These are phyloP conservation scores for Fragaria iinumae DNA, from an alignment of 306 rosid species.

Conservation along the genomic window DNA sequence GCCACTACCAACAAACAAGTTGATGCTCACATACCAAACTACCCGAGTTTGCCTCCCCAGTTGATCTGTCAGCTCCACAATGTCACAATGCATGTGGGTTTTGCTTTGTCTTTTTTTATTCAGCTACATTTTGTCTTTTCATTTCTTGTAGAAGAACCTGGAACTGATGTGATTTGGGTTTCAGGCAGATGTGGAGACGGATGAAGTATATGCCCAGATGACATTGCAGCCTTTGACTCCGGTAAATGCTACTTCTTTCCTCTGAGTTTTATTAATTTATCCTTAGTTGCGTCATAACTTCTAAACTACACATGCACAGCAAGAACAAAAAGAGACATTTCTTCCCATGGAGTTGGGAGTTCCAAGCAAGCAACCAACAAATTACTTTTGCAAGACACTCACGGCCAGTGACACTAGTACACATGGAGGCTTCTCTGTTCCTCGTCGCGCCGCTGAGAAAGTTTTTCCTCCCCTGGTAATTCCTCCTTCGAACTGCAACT, in stretches of 20 bases:
- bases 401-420: constrained; percentile 91
- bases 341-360: constrained; percentile 84
- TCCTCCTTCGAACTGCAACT: background rate
- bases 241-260: constrained; percentile 37
- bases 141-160: background rate
- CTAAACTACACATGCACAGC: constrained; percentile 32
- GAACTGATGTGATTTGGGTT: constrained; percentile 30
- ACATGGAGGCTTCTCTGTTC: constrained; percentile 92
- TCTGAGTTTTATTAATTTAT: background rate
- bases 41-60: constrained; percentile 81
- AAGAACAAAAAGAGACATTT: constrained; percentile 93
- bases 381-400: constrained; percentile 87
- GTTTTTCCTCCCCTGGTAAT: constrained; percentile 81
- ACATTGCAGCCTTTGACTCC: constrained; percentile 83
- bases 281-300: background rate
- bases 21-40: constrained; percentile 80
- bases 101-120: constrained; percentile 2
- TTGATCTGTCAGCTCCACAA: constrained; percentile 83
- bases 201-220: constrained; percentile 96
- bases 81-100: constrained; percentile 81
- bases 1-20: constrained; percentile 78
- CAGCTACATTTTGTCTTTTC: background rate
- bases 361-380: constrained; percentile 82
- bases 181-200: constrained; percentile 94
- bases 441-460: constrained; percentile 95